phyloP scores from a whole-genome alignment of 176 grass and related monocot species.

The Miscanthus lutarioriparius region DNA sequence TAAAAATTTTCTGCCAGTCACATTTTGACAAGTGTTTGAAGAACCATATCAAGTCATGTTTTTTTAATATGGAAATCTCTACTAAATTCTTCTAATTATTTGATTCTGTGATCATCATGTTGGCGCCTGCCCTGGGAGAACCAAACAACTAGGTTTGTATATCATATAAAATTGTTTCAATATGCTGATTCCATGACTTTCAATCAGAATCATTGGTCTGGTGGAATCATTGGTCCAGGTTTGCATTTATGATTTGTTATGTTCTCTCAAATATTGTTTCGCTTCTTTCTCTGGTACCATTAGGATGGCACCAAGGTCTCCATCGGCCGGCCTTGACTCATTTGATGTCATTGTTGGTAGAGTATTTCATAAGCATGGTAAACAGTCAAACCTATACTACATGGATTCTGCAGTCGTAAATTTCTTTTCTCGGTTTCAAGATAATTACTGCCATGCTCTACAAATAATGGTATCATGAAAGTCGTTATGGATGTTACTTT shows the following conservation, averaged over 20 bases:
- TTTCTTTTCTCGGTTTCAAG: neutral
- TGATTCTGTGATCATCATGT: conserved; percentile 2
- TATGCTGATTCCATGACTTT: conserved; percentile 17
- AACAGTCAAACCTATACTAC: neutral
- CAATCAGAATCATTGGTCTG: conserved; percentile 20
- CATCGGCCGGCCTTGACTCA: conserved; percentile 45
- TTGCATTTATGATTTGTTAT: conserved; percentile 6
- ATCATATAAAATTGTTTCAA: neutral
- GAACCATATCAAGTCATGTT: neutral
- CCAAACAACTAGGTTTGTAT: conserved; percentile 12
- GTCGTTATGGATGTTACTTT: neutral
- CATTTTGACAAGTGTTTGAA: conserved; percentile 19
- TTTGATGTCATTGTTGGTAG: conserved; percentile 37
- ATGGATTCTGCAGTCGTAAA: neutral
- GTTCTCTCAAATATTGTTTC: conserved; percentile 14
- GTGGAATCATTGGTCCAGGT: conserved; percentile 21
- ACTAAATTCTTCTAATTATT: neutral
- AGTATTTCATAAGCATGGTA: conserved; percentile 8
- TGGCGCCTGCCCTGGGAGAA: neutral
- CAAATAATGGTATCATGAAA: neutral
- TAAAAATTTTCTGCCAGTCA: neutral
- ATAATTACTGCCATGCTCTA: neutral
- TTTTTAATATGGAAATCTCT: neutral
- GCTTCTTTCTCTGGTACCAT: conserved; percentile 19
- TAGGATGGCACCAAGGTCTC: conserved; percentile 34